Evolutionary conservation across 2,329 filamentous ascomycete species (phyloP).

Genomic region (Rhexocercosporidium sp.): DNA sequence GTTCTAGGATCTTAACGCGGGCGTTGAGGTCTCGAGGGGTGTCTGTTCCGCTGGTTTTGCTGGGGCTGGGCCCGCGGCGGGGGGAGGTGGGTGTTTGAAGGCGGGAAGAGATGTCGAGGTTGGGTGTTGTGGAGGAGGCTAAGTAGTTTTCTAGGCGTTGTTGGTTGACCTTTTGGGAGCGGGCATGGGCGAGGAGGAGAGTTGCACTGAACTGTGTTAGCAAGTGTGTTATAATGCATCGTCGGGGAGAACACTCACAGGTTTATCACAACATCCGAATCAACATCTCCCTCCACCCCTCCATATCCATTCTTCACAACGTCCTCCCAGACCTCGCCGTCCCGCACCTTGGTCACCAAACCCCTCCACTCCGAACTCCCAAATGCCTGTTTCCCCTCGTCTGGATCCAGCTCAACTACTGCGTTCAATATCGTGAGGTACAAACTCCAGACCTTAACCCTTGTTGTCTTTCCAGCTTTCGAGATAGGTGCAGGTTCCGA

Average conservation of each 20-base stretch:
- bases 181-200: constrained; percentile 86
- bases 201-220: constrained; percentile 68
- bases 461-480: constrained; percentile 77
- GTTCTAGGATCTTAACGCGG: constrained; percentile 88
- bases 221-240: constrained; percentile 15
- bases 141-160: constrained; percentile 87
- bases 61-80: constrained; percentile 67
- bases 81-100: constrained; percentile 49
- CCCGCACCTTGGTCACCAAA: constrained; percentile 82
- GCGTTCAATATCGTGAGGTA: constrained; percentile 94
- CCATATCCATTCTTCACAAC: constrained; percentile 87
- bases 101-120: constrained; percentile 72
- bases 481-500: constrained; percentile 68
- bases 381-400: constrained; percentile 89
- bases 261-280: constrained; percentile 92
- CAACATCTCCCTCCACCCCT: constrained; percentile 86
- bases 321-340: constrained; percentile 93
- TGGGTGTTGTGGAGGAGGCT: constrained; percentile 74
- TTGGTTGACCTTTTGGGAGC: constrained; percentile 83
- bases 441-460: constrained; percentile 96
- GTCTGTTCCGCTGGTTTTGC: constrained; percentile 65
- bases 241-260: constrained; percentile 58
- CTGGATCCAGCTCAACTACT: constrained; percentile 83
- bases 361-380: constrained; percentile 84
- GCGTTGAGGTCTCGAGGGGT: constrained; percentile 85